Conservation (phyloP, 441 rosid genomes). For the Macaranga tanarius region DNA sequence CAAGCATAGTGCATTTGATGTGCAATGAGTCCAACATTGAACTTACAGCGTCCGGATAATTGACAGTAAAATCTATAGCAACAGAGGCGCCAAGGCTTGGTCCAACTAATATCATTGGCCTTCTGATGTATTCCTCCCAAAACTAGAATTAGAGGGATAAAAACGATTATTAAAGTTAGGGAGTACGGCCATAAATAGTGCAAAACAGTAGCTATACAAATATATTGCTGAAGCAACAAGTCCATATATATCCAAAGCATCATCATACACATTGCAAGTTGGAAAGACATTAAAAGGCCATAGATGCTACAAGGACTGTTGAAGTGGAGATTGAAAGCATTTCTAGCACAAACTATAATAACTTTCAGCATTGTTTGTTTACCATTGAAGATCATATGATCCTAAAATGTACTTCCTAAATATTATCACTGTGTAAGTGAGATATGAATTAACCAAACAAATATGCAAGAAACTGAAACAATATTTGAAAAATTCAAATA, state of each 20-base stretch:
- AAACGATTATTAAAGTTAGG: slow-evolving; percentile 7
- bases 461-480: background rate
- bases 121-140: slow-evolving; percentile 77
- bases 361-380: background rate
- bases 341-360: background rate
- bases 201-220: background rate
- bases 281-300: background rate
- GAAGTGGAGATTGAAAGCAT: background rate
- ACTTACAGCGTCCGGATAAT: slow-evolving; percentile 81
- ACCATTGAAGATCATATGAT: too few relatives aligned
- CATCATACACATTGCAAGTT: too few relatives aligned
- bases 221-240: too few relatives aligned
- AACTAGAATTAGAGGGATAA: slow-evolving; percentile 38
- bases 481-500: background rate
- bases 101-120: slow-evolving; percentile 82
- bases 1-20: background rate
- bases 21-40: background rate
- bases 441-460: too few relatives aligned
- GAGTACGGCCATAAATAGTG: background rate
- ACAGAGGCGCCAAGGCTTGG: slow-evolving; percentile 97
- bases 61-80: slow-evolving; percentile 74
- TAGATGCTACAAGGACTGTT: background rate
- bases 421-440: too few relatives aligned
- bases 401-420: too few relatives aligned
- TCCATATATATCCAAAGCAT: too few relatives aligned